phyloP scores from a whole-genome alignment of 1,139 yeast genomes.

The Debaryomyces sp. region DNA sequence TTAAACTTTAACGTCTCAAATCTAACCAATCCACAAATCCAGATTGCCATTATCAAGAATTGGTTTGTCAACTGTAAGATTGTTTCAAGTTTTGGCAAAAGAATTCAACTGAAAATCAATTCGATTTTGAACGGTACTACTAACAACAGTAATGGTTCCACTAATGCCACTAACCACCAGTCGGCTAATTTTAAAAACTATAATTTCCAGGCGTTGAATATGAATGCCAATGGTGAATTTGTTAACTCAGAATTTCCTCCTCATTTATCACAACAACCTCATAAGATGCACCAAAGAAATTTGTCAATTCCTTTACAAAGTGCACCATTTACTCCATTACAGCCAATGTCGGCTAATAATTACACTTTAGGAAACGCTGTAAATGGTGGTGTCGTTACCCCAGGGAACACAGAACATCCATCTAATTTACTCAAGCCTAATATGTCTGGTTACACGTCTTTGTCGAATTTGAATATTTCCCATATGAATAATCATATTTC shows the following conservation, averaged over 20 bases:
- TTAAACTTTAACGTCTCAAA: slow-evolving; percentile 11
- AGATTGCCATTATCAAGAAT: slow-evolving; percentile 38
- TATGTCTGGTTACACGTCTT: slow-evolving; percentile 1
- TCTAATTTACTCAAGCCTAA: neutral
- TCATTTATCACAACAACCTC: slow-evolving; percentile 1
- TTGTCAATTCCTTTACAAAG: slow-evolving; percentile 1
- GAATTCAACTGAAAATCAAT: slow-evolving; percentile 50
- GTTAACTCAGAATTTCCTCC: slow-evolving; percentile 13
- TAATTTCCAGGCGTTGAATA: slow-evolving; percentile 15
- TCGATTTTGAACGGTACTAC: slow-evolving; percentile 26
- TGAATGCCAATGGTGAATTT: slow-evolving; percentile 39
- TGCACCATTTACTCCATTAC: neutral
- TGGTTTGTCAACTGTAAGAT: slow-evolving; percentile 51
- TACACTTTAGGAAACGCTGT: slow-evolving; percentile 1
- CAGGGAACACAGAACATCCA: neutral
- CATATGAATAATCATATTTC: neutral
- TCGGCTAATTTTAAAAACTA: slow-evolving; percentile 7
- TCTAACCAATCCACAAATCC: slow-evolving; percentile 22
- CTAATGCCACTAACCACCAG: neutral
- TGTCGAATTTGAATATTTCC: slow-evolving; percentile 1
- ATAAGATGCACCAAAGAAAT: slow-evolving; percentile 2
- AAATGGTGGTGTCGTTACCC: neutral
- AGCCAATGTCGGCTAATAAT: neutral
- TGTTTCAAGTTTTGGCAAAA: slow-evolving; percentile 47
- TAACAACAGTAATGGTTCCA: neutral